Evolutionary conservation across 2,329 filamentous ascomycete species (phyloP), one percentile per base, ranked within the genome.

Genomic region (Xylariaceae sp.): DNA sequence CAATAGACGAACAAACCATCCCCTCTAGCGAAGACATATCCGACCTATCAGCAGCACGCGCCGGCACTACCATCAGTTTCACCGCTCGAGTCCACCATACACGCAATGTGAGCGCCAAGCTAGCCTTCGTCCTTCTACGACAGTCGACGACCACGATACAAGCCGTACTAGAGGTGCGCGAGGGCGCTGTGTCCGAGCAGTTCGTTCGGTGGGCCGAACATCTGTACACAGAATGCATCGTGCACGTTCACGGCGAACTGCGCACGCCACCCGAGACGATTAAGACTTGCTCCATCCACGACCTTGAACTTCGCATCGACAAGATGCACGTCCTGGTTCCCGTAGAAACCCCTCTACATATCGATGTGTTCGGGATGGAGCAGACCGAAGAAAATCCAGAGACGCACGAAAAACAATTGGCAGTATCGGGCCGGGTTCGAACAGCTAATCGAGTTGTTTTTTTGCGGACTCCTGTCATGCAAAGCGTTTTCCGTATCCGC

Each of bases 201-300:
- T 94, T 96, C 82, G 81, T 96, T 24, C 88, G 90, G 69, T 96
- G 92, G 90, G 90, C 91, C 2, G 90, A 96, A 74, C 91, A 91
- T 70, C 79, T 96, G 41, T 87, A 88, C 52, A 79, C 87, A 5
- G 93, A 96, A 70, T 89, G 87, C 6, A 83, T 96, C 47, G 86
- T 96, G 4, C 84, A 90, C 55, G 86, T 96, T 53, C 86, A 83
- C 49, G 93, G 91, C 56, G 83, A 83, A 1, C 75, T 96, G 3
- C 89, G 92, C 68, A 81, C 83, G 60, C 89, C 92, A 0, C 86
- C 89, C 6, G 86, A 92, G 66, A 84, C 87, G 34, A 83, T 97
- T 56, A 86, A 88, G 63, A 88, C 91, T 34, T 89, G 90, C 26
- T 87, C 87, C 3, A 85, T 94, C 62, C 87, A 91, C 66, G 82